These are phyloP conservation scores for Chytriomyces sp. DNA, from an alignment of 192 early-diverging fungal species.

Conservation along the genomic window DNA sequence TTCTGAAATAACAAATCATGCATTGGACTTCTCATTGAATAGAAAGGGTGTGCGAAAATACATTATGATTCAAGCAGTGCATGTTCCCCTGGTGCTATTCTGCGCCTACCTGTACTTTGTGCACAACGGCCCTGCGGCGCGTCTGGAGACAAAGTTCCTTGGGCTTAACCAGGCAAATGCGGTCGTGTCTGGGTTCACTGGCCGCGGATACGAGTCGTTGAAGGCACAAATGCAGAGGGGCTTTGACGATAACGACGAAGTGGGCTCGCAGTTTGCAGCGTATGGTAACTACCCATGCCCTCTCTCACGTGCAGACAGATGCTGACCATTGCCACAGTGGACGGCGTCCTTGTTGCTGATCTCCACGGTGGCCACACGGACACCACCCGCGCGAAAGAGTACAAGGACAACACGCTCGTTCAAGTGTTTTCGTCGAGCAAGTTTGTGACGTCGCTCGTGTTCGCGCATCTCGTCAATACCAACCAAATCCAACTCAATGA, in stretches of 20 bases:
- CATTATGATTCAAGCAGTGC: background rate
- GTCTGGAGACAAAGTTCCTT: conserved; percentile 3
- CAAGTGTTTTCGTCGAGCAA: conserved; percentile 71
- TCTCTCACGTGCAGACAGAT: background rate
- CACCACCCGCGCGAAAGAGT: conserved; percentile 41
- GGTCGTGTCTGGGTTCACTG: conserved; percentile 34
- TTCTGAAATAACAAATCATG: no score
- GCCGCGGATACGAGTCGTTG: conserved; percentile 49
- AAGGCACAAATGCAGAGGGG: conserved; percentile 41
- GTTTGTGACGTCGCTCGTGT: conserved; percentile 58
- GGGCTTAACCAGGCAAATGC: background rate
- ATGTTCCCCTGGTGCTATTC: background rate
- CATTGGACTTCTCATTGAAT: no score
- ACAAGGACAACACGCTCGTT: conserved; percentile 64
- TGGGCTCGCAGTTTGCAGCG: conserved; percentile 55
- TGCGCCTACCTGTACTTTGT: conserved; percentile 10
- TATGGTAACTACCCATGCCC: conserved; percentile 32
- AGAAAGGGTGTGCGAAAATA: background rate
- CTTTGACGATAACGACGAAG: conserved; percentile 54
- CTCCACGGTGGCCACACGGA: conserved; percentile 67
- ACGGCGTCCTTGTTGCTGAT: conserved; percentile 64
- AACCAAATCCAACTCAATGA: conserved; percentile 58
- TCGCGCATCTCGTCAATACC: conserved; percentile 64
- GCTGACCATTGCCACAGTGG: conserved; percentile 36
- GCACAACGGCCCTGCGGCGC: conserved; percentile 8